Evolutionary conservation across 179 eudicot species (phyloP).

Genomic region (Beta lomatogona): DNA sequence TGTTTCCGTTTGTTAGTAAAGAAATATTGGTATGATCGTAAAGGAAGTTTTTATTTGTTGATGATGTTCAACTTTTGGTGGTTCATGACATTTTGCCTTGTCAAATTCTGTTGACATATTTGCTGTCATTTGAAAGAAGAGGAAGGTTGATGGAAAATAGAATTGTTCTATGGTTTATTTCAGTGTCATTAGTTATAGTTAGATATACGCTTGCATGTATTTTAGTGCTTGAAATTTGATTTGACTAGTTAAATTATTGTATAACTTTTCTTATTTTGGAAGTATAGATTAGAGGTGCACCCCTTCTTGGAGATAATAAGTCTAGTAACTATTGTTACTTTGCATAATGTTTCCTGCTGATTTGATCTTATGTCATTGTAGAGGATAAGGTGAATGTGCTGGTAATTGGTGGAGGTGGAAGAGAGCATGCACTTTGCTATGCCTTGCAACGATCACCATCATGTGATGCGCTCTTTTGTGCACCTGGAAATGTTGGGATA

Average conservation of each 20-base stretch:
- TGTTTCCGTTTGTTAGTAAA: neutral
- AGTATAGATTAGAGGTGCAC: neutral
- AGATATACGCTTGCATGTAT: neutral
- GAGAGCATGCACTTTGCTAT: constrained; percentile 94
- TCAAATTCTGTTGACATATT: neutral
- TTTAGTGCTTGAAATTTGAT: neutral
- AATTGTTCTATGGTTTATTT: neutral
- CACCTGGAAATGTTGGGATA: constrained; percentile 95
- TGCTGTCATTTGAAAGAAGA: neutral
- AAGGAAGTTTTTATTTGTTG: neutral
- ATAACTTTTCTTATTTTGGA: neutral
- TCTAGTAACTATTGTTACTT: neutral
- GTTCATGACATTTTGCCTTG: neutral
- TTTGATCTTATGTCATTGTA: constrained; percentile 24
- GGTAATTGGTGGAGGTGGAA: constrained; percentile 97
- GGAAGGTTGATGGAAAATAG: neutral
- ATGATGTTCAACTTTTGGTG: neutral
- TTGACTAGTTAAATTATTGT: neutral
- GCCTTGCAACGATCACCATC: constrained; percentile 79
- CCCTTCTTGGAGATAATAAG: neutral
- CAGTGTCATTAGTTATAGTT: neutral
- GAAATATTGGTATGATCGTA: neutral
- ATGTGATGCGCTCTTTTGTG: constrained; percentile 68
- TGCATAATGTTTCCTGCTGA: neutral
- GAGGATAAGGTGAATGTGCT: constrained; percentile 68